These are phyloP conservation scores for Friedmanniomyces endolithicus DNA, from an alignment of 495 filamentous ascomycete species.

Conservation along the genomic window DNA sequence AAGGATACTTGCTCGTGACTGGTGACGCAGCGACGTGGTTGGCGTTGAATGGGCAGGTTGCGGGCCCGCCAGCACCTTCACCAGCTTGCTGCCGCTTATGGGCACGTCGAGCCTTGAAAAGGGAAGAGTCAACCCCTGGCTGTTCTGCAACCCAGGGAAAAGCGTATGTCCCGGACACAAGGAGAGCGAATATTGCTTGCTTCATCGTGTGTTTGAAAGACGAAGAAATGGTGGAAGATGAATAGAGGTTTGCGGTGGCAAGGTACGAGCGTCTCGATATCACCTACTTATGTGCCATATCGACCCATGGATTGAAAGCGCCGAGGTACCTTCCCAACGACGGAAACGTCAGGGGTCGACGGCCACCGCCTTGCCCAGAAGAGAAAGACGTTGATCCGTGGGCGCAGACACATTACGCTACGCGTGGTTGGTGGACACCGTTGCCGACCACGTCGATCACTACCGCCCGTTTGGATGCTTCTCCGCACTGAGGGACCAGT, in stretches of 20 bases:
- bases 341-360: no score
- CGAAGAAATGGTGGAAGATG: neutral
- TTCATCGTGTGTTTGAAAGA: slow-evolving; percentile 3
- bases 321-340: neutral
- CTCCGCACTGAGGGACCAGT: neutral
- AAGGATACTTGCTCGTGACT: slow-evolving; percentile 25
- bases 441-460: no score
- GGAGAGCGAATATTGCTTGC: slow-evolving; percentile 1
- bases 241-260: neutral
- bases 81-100: slow-evolving; percentile 10
- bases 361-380: no score
- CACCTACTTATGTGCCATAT: neutral
- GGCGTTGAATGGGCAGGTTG: slow-evolving; percentile 30
- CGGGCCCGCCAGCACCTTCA: slow-evolving; percentile 8
- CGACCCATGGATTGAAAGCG: neutral
- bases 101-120: slow-evolving; percentile 20
- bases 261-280: neutral
- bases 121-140: slow-evolving; percentile 25
- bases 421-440: no score
- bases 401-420: no score
- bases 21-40: slow-evolving; percentile 28
- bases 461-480: neutral
- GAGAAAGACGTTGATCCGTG: no score
- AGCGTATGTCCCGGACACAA: slow-evolving; percentile 14
- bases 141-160: slow-evolving; percentile 29